A percentile compares a stretch with the other conserved stretches of the same genome.
Conservation (phyloP, 2,329 filamentous ascomycete species). For the Harringtonia lauricola region DNA sequence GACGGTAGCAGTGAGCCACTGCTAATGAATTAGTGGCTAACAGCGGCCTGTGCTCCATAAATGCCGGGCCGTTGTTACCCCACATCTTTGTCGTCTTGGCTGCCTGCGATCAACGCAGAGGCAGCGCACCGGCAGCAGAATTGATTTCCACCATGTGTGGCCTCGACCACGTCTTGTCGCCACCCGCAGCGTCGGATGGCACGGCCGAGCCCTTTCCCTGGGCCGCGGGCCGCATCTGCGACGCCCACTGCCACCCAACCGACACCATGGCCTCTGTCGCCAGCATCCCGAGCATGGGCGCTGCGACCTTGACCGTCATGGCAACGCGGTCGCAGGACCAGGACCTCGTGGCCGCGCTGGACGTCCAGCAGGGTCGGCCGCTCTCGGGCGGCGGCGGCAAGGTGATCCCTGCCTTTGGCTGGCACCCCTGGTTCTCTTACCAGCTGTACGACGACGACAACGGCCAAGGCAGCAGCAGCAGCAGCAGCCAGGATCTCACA, state of each 20-base stretch:
- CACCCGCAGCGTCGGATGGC: conserved; percentile 1
- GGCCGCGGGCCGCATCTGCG: conserved; percentile 54
- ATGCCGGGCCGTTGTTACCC: too few relatives aligned
- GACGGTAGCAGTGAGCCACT: too few relatives aligned
- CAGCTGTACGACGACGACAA: conserved; percentile 56
- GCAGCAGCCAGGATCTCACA: conserved; percentile 1
- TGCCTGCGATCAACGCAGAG: too few relatives aligned
- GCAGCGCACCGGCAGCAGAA: too few relatives aligned
- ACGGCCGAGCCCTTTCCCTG: conserved; percentile 46
- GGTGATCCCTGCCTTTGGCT: conserved; percentile 64
- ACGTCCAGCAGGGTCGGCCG: conserved; percentile 39
- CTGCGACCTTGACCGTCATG: conserved; percentile 61
- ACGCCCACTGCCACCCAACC: conserved; percentile 78
- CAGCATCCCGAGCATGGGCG: conserved; percentile 52
- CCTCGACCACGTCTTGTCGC: neutral
- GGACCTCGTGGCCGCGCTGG: conserved; percentile 53
- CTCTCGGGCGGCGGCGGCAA: conserved; percentile 14
- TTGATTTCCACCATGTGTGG: neutral
- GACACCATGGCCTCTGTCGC: conserved; percentile 57
- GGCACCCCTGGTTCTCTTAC: conserved; percentile 81
- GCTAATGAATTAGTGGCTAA: too few relatives aligned
- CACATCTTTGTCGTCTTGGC: too few relatives aligned
- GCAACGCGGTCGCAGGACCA: conserved; percentile 68
- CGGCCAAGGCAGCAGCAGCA: neutral
- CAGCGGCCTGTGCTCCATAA: too few relatives aligned